Evolutionary conservation across 2,329 filamentous ascomycete species (phyloP).

Genomic region (Aspergillus candidus): DNA sequence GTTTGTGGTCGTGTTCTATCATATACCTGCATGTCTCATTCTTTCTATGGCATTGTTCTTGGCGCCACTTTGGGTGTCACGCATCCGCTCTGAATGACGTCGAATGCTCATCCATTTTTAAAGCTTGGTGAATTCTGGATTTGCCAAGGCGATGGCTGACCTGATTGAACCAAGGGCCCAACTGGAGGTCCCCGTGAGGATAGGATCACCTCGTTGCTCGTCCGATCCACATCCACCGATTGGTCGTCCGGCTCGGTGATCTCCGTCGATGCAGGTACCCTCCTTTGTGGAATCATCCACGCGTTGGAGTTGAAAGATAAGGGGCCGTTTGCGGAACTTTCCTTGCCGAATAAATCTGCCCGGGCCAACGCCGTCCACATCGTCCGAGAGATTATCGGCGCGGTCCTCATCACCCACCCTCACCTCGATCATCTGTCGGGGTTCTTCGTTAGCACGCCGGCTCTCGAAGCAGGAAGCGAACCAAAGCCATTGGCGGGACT

Average conservation of each 20-base stretch:
- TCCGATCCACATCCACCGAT: conserved; percentile 69
- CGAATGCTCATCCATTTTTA: background rate
- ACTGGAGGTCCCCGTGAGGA: conserved; percentile 86
- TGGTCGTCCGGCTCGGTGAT: conserved; percentile 81
- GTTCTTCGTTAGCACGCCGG: conserved; percentile 88
- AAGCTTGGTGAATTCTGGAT: background rate
- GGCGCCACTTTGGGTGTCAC: background rate
- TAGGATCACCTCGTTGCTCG: conserved; percentile 82
- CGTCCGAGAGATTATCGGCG: conserved; percentile 71
- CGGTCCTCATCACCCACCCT: conserved; percentile 92
- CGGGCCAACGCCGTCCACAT: conserved; percentile 76
- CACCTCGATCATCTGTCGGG: conserved; percentile 91
- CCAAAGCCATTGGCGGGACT: conserved; percentile 83
- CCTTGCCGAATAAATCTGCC: conserved; percentile 60
- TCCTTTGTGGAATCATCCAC: conserved; percentile 76
- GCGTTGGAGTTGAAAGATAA: conserved; percentile 55
- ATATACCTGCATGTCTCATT: conserved; percentile 2
- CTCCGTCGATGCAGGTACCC: conserved; percentile 89
- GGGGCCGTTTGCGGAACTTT: conserved; percentile 76
- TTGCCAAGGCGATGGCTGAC: background rate
- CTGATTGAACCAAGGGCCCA: conserved; percentile 59
- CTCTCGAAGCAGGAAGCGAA: conserved; percentile 65
- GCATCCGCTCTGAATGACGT: background rate
- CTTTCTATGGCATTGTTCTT: background rate
- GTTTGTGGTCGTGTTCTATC: conserved; percentile 23